Evolutionary conservation across 164 flowering plant genomes (phyloP).

Genomic region (Chloranthus sessilifolius): DNA sequence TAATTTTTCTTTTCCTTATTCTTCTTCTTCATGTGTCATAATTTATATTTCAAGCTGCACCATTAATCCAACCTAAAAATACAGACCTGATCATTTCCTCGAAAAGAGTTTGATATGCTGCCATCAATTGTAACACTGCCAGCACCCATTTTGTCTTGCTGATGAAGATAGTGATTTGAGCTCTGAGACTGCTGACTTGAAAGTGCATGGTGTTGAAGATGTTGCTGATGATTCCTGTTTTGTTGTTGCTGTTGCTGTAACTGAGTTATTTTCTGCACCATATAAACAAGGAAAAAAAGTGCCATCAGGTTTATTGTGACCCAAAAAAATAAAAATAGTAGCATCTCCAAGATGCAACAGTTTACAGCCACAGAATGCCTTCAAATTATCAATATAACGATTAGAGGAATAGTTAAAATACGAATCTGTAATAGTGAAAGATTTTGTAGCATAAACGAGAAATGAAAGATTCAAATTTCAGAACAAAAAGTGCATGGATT

Average conservation of each 20-base stretch:
- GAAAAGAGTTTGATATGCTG: slow-evolving; percentile 79
- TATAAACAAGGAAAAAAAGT: slow-evolving; percentile 11
- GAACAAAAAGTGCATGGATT: no score
- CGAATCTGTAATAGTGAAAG: no score
- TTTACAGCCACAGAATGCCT: background rate
- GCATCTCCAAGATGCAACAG: background rate
- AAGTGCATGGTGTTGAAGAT: slow-evolving; percentile 70
- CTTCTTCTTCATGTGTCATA: no score
- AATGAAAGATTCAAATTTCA: no score
- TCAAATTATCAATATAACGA: no score
- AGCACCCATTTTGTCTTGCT: slow-evolving; percentile 74
- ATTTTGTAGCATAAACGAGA: no score
- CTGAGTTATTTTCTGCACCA: slow-evolving; percentile 70
- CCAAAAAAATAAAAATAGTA: background rate
- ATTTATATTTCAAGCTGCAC: no score
- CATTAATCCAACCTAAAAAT: background rate
- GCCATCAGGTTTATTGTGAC: background rate
- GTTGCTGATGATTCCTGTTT: slow-evolving; percentile 44
- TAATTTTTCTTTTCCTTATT: no score
- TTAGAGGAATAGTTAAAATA: no score
- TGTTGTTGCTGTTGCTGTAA: slow-evolving; percentile 62
- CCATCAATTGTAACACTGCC: slow-evolving; percentile 76
- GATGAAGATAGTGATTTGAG: slow-evolving; percentile 69
- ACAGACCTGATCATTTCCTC: slow-evolving; percentile 91
- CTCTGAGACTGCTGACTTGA: slow-evolving; percentile 71